Base-by-base conservation (phyloP, 2,329 filamentous ascomycete genomes). In the Phialophora tarda region DNA sequence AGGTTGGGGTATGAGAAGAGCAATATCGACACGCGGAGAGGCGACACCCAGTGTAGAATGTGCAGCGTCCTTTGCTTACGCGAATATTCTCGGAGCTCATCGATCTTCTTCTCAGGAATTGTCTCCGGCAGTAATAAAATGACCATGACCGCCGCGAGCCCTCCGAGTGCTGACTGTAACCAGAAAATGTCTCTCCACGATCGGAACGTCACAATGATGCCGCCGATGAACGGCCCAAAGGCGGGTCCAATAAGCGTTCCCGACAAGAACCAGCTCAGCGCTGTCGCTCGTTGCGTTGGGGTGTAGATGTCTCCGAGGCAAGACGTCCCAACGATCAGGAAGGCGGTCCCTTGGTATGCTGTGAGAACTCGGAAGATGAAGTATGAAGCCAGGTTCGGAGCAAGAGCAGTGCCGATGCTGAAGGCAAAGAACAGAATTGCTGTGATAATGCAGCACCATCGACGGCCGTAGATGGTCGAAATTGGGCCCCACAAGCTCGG, bases 161-260 rank as follows among this genome's bases (percentile, higher is more conserved):
- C 89, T 0, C 88, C 88, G 5, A 92, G 81, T 0, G 85, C 90
- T 0, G 88, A 87, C 74, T 93, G 90, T 0, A 93, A 80, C 88
- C 89, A 93, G 79, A 92, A 93, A 61, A 93, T 91, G 50, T 86
- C 85, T 21, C 89, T 83, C 91, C 91, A 94, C 1, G 83, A 85
- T 6, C 83, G 82, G 76, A 87, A 92, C 0, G 90, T 93, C 17
- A 93, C 89, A 59, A 94, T 91, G 53, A 92, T 87, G 26, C 90
- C 91, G 62, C 91, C 87, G 10, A 93, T 81, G 72, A 92, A 90
- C 10, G 79, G 78, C 1, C 90, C 89, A 73, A 90, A 82, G 0
- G 87, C 88, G 6, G 91, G 90, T 0, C 90, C 91, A 54, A 92
- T 86, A 0, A 93, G 80, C 0, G 88, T 91, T 0, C 90, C 90